Evolutionary conservation across 2,329 filamentous ascomycete species (phyloP).

Genomic region (Aulographum hederae): DNA sequence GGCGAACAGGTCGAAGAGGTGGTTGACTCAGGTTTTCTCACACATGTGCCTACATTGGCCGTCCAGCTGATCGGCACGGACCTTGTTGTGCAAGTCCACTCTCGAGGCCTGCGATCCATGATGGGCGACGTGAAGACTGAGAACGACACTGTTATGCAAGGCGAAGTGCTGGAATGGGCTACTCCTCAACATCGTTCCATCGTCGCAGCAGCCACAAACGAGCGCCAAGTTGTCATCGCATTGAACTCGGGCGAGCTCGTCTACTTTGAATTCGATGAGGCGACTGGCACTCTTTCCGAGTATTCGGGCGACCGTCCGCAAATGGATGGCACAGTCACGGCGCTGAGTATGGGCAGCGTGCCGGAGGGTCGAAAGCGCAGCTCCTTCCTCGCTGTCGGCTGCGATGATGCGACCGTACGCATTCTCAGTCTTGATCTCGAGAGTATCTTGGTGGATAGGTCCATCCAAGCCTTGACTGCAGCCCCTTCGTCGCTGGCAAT

Average conservation of each 20-base stretch:
- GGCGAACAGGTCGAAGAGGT: conserved; percentile 95
- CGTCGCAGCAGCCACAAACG: conserved; percentile 83
- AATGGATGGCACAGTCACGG: conserved; percentile 90
- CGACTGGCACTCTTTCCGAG: conserved; percentile 70
- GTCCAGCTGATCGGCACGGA: conserved; percentile 91
- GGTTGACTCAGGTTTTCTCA: conserved; percentile 79
- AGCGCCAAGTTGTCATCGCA: conserved; percentile 81
- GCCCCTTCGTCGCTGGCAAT: conserved; percentile 78
- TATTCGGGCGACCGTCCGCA: conserved; percentile 80
- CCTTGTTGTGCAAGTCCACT: conserved; percentile 82
- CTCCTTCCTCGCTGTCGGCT: conserved; percentile 87
- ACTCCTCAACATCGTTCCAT: conserved; percentile 88
- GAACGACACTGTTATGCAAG: no score
- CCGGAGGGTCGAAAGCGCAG: conserved; percentile 79
- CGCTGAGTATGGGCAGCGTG: conserved; percentile 81
- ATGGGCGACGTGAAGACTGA: no score
- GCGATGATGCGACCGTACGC: conserved; percentile 88
- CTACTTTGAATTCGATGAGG: conserved; percentile 92
- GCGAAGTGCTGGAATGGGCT: conserved; percentile 79
- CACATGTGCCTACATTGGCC: conserved; percentile 72
- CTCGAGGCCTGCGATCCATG: conserved; percentile 89
- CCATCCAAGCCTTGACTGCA: conserved; percentile 81
- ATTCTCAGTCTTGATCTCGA: conserved; percentile 83
- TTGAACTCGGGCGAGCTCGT: conserved; percentile 92
- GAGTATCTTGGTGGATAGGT: conserved; percentile 80